Evolutionary conservation across 2,329 filamentous ascomycete species (phyloP), one percentile per base, ranked within the genome.

Genomic region (Claviceps fusiformis): DNA sequence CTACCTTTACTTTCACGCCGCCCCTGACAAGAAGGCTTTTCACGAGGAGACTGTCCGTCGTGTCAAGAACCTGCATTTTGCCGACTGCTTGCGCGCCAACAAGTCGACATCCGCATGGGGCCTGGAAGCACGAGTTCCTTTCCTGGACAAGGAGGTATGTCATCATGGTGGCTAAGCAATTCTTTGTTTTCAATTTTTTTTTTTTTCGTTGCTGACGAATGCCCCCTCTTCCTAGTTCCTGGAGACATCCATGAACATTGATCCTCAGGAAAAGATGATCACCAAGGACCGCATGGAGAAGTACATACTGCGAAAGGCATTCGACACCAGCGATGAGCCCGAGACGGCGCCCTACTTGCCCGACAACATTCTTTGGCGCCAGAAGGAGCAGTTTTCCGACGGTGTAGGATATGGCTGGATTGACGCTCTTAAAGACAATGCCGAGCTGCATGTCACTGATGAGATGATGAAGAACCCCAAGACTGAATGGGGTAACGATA

Each of bases 351-450:
- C 93, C 10, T 98, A 97, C 75, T 82, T 98, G n/a, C 93, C 95
- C 8, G 85, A 95, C 19, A 83, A 91, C 70, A 98, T 98, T 63
- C 83, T 98, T 55, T 98, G 89, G 87, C 82, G 95, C 68, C 95
- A 98, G 74, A 98, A 98, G 83, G 93, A 98, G 77, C 93, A 98
- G 75, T 98, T 98, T 78, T 95, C 87, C 57, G 95, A 98, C 66
- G 95, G 93, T 69, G 93, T 98, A 56, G 93, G 93, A 56, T 98
- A 98, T 75, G 91, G 93, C 60, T 98, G 93, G 93, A 98, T 98
- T 68, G 93, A 98, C 67, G 87, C 85, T 7, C 82, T 98, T 65
- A 97, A 96, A 80, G 93, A 97, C 73, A 88, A 86, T 66, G 93
- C 93, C 39, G 90, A 95, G 73, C 71, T 84, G 60, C 82, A 93